These are phyloP conservation scores for Ganoderma sp. DNA, from an alignment of 1,284 basidiomycete genomes.

Conservation along the genomic window DNA sequence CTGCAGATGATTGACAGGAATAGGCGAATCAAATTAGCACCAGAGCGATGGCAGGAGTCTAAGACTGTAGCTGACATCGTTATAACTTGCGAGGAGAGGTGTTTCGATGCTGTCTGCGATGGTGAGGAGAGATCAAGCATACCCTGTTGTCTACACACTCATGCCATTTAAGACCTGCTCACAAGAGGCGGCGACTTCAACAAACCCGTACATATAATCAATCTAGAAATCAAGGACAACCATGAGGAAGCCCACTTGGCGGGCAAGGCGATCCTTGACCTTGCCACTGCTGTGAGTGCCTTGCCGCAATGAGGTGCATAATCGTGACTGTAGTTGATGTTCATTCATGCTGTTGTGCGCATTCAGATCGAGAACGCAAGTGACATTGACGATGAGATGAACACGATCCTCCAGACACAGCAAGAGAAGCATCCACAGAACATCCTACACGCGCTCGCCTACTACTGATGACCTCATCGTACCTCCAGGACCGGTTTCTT, in stretches of 20 bases:
- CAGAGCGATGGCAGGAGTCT: slow-evolving; percentile 96
- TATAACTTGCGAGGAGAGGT: slow-evolving; percentile 98
- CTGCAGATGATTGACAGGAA: slow-evolving; percentile 98
- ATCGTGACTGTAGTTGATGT: slow-evolving; percentile 10
- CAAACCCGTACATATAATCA: slow-evolving; percentile 94
- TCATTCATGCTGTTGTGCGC: background rate
- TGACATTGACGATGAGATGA: slow-evolving; percentile 93
- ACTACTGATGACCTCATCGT: slow-evolving; percentile 69
- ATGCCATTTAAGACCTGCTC: slow-evolving; percentile 73
- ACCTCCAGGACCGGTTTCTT: background rate
- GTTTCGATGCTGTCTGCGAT: slow-evolving; percentile 98
- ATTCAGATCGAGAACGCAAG: slow-evolving; percentile 82
- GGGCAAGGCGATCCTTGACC: slow-evolving; percentile 92
- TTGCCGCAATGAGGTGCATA: background rate
- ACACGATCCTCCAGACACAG: slow-evolving; percentile 82
- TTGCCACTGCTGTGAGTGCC: slow-evolving; percentile 83
- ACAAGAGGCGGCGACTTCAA: slow-evolving; percentile 91
- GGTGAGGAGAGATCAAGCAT: slow-evolving; percentile 61
- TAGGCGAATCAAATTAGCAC: slow-evolving; percentile 88
- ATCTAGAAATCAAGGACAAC: slow-evolving; percentile 99
- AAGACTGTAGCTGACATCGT: slow-evolving; percentile 91
- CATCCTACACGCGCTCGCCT: slow-evolving; percentile 89
- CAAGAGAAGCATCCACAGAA: slow-evolving; percentile 92
- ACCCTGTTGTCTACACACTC: slow-evolving; percentile 23
- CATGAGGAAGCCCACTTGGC: slow-evolving; percentile 98